phyloP scores from a whole-genome alignment of 2,329 filamentous ascomycete genomes.

The Hypoxylon sp. region DNA sequence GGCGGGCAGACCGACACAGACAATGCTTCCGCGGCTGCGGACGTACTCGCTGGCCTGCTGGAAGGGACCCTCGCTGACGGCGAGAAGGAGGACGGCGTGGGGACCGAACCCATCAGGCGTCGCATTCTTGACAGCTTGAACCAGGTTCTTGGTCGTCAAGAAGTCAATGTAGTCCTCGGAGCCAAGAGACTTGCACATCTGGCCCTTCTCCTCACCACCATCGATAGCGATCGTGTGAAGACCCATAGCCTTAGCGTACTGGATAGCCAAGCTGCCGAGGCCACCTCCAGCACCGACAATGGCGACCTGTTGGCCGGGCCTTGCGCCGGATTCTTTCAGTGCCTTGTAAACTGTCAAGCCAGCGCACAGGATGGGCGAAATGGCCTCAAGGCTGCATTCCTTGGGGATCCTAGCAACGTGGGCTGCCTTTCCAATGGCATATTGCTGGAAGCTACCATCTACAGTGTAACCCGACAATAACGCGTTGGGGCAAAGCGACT shows the following conservation, averaged over 20 bases:
- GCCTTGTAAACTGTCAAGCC: conserved; percentile 93
- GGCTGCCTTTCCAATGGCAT: conserved; percentile 86
- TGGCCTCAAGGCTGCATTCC: conserved; percentile 79
- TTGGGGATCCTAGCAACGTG: conserved; percentile 88
- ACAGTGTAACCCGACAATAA: conserved; percentile 91
- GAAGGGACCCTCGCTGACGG: conserved; percentile 92
- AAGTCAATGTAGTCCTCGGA: conserved; percentile 86
- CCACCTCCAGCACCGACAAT: conserved; percentile 91
- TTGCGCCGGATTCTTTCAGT: conserved; percentile 84
- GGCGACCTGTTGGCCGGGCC: conserved; percentile 82
- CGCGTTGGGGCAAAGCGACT: conserved; percentile 84
- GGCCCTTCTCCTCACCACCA: conserved; percentile 83
- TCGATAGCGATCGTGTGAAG: conserved; percentile 86
- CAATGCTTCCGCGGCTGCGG: conserved; percentile 83
- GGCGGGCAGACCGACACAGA: conserved; percentile 91
- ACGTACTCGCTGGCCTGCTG: conserved; percentile 94
- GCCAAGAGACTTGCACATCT: conserved; percentile 79
- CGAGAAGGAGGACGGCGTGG: conserved; percentile 88
- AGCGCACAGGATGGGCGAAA: conserved; percentile 86
- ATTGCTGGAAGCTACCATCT: conserved; percentile 94
- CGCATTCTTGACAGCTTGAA: conserved; percentile 85
- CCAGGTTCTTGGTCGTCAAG: conserved; percentile 78
- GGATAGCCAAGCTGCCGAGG: conserved; percentile 80
- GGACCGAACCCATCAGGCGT: conserved; percentile 87
- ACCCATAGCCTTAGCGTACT: conserved; percentile 94